A percentile compares a stretch with the other conserved stretches of the same genome.
phyloP scores from a whole-genome alignment of 2,329 filamentous ascomycete genomes.

The Thielaviopsis populi region DNA sequence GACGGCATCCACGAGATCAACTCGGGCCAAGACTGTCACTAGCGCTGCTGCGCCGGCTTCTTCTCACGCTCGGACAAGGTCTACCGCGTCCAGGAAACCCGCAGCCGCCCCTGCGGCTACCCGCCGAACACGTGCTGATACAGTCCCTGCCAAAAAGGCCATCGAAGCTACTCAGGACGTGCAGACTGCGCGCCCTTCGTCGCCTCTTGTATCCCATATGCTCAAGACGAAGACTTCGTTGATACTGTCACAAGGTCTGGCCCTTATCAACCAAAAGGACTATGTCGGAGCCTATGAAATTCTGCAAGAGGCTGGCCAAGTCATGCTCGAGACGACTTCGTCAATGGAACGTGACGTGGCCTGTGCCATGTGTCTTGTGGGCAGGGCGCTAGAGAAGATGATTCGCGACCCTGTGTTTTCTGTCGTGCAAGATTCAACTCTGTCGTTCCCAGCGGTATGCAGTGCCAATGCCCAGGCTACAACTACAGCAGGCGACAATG shows the following conservation, averaged over 20 bases:
- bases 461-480: conserved; percentile 19
- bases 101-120: not conserved
- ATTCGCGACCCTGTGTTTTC: conserved; percentile 71
- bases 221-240: conserved; percentile 25
- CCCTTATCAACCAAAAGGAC: conserved; percentile 35
- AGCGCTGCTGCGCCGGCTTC: not conserved
- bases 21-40: conserved; percentile 16
- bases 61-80: not conserved
- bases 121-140: not conserved
- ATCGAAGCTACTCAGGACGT: not conserved
- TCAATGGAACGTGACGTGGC: conserved; percentile 41
- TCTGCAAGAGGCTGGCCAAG: conserved; percentile 34
- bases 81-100: not conserved
- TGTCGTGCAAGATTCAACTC: conserved; percentile 79
- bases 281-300: conserved; percentile 43
- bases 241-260: conserved; percentile 28
- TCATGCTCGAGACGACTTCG: conserved; percentile 18
- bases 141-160: not conserved
- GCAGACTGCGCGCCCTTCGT: not conserved
- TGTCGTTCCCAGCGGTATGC: conserved; percentile 63
- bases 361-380: conserved; percentile 51
- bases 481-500: conserved; percentile 6
- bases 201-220: conserved; percentile 5
- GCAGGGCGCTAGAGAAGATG: conserved; percentile 57
- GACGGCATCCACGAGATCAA: conserved; percentile 19